Evolutionary conservation across 805 yeast species (phyloP), one percentile per base, ranked within the genome.

Genomic region (Kurtzmaniella fragi): DNA sequence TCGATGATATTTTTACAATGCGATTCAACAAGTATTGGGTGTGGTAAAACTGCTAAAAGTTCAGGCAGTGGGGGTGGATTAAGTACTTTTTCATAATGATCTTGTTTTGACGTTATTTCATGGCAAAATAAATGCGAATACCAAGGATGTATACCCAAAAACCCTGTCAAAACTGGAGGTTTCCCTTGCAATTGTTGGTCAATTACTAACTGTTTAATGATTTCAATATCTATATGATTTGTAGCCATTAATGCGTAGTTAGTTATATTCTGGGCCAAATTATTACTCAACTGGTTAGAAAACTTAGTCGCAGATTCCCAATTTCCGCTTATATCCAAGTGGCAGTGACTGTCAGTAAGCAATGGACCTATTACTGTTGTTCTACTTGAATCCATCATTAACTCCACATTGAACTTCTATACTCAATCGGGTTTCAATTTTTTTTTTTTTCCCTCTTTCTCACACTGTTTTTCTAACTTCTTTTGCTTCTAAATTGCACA

Each of bases 101-200:
- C 52, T 13, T 31, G 14, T 47, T 80, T 82, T 27, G 51, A 46
- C 1, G 49, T 51, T 1, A 38, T 31, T 1, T 42, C 48, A 2
- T 44, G 37, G 5, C 14, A 13, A 45, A 78, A 82, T 14, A 82
- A 46, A 56, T 90, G 95, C 2, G 80, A 61, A 52, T 77, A 90
- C 98, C 98, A 91, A 0, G 99, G 99, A 59, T 91, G 99, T 1
- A 88, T 65, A 0, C 98, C 95, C 52, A 77, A 75, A 30, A 75
- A 73, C 31, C 8, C 30, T 17, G 9, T 12, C 5, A 23, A 26
- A 15, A 27, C 23, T 26, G 26, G 17, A 7, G 5, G 8, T 20
- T 41, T 28, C 17, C 48, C 41, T 16, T 39, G 25, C 14, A 34
- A 32, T 42, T 44, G 11, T 8, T 13, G 23, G 32, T 42, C 46